Base-by-base conservation (phyloP, 495 filamentous ascomycete genomes). In the Rusavskia elegans region DNA sequence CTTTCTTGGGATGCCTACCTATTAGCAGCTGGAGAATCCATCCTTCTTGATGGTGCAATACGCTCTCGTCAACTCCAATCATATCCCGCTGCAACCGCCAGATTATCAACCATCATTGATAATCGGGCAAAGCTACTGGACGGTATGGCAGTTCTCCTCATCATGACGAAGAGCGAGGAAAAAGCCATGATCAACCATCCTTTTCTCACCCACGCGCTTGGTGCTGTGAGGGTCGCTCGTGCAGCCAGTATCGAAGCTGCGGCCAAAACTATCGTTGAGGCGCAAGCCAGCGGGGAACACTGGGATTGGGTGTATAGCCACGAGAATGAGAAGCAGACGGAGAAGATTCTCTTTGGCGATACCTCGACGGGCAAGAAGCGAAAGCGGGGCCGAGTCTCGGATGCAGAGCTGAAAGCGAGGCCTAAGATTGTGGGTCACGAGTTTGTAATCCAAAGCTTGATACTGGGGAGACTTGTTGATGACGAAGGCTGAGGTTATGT, bases 401-500 rank as follows among this genome's bases (percentile, higher is more conserved):
- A 46, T 16, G 41, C 49, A 54, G 57, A 53, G 54, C 60, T 70
- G 48, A 60, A 57, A 49, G 74, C 75, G 57, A 72, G 64, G 58
- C 68, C 83, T 37, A 76, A 73, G 62, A 62, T 87, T 53, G 75
- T 95, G 42, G 83, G 82, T 32, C 86, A 94, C 67, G 89, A 97
- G 62, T 79, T 87, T 61, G 78, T 97, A 30, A 81, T 94, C 52
- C 93, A 98, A 70, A 96, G 89, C 63, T 67, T 97, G 54, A 96
- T 98, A 55, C 60, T 95, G 50, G 92, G 89, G 5, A 77, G 77
- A 51, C 59, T 95, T 55, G 73, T 85, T 57, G 83, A 87, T 35
- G 32, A 35, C 13, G 32, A 35, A 14, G 32, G 9, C 2, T 35
- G 7, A 35, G 32, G 1, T 0, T 0, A 11, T 35, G 2, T 35